These are phyloP conservation scores for Ustilago vetiveriae DNA, from an alignment of 1,284 basidiomycete species.

Conservation along the genomic window DNA sequence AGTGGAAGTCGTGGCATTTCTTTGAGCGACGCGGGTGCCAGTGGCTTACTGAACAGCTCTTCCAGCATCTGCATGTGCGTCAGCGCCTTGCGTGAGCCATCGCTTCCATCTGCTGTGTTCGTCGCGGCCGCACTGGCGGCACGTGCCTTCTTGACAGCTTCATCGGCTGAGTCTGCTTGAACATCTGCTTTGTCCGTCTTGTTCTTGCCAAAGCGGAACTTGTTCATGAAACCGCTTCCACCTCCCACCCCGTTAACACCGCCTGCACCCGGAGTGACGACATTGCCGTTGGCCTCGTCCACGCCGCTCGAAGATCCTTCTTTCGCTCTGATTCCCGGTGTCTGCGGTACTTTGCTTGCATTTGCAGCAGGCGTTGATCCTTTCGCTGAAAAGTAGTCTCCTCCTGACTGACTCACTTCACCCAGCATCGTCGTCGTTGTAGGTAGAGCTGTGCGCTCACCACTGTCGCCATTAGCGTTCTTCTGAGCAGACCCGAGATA, in stretches of 20 bases:
- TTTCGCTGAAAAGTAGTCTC: conserved; percentile 50
- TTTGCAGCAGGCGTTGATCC: conserved; percentile 7
- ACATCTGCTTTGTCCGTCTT: conserved; percentile 33
- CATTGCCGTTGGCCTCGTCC: conserved; percentile 30
- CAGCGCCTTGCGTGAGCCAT: conserved; percentile 4
- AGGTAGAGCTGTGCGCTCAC: conserved; percentile 17
- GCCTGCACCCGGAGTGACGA: conserved; percentile 14
- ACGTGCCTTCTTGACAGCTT: conserved; percentile 15
- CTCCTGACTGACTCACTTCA: neutral
- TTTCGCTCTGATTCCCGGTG: conserved; percentile 11
- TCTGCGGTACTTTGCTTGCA: conserved; percentile 6
- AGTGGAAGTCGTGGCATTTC: conserved; percentile 80
- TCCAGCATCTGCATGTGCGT: conserved; percentile 69
- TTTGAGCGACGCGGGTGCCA: conserved; percentile 76
- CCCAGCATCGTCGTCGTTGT: conserved; percentile 27
- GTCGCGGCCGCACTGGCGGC: conserved; percentile 12
- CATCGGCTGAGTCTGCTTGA: conserved; percentile 17
- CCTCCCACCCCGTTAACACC: conserved; percentile 7
- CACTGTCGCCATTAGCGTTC: conserved; percentile 2
- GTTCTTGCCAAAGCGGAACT: conserved; percentile 47
- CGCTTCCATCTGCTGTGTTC: neutral
- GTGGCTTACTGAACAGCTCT: conserved; percentile 74
- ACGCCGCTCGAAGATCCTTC: conserved; percentile 18
- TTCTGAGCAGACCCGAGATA: conserved; percentile 26
- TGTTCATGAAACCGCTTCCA: conserved; percentile 51